Conservation (phyloP, 2,329 filamentous ascomycete species). For the Sphaerostilbella broomeana region DNA sequence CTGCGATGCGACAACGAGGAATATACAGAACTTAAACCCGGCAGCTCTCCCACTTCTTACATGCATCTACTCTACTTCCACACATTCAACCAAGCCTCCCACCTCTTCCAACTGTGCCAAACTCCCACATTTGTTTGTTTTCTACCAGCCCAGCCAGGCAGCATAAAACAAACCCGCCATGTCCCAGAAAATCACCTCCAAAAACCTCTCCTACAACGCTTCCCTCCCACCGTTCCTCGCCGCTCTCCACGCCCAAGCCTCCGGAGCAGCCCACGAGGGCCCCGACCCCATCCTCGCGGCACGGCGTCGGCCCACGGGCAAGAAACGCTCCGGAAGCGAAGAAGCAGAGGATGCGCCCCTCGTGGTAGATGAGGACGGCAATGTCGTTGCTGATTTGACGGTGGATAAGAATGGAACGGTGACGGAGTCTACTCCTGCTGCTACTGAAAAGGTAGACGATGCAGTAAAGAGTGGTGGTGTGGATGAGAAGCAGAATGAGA, state of each 20-base stretch:
- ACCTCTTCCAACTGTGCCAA: too few species aligned
- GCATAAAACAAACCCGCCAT: constrained; percentile 28
- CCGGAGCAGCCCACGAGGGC: constrained; percentile 41
- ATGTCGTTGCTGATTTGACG: constrained; percentile 46
- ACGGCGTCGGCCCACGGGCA: constrained; percentile 42
- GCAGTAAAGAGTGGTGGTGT: constrained; percentile 25
- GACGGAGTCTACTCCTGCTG: constrained; percentile 24
- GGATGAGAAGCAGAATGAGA: constrained; percentile 19
- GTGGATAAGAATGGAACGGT: constrained; percentile 38
- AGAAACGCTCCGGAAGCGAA: constrained; percentile 54
- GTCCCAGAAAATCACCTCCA: constrained; percentile 59
- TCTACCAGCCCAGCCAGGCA: too few species aligned
- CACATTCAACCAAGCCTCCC: too few species aligned
- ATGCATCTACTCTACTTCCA: too few species aligned
- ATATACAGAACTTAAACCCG: too few species aligned
- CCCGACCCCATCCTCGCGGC: constrained; percentile 47
- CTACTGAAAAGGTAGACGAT: constrained; percentile 18
- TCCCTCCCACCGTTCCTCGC: constrained; percentile 56
- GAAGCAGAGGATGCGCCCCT: constrained; percentile 72
- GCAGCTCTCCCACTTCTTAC: too few species aligned
- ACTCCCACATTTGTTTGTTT: too few species aligned
- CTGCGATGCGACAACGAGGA: too few species aligned
- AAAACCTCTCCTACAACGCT: constrained; percentile 61
- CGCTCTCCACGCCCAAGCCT: constrained; percentile 46
- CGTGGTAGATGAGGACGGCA: constrained; percentile 66